Conservation (phyloP, 192 early-diverging fungal species). For the Rhizophlyctis rosea region DNA sequence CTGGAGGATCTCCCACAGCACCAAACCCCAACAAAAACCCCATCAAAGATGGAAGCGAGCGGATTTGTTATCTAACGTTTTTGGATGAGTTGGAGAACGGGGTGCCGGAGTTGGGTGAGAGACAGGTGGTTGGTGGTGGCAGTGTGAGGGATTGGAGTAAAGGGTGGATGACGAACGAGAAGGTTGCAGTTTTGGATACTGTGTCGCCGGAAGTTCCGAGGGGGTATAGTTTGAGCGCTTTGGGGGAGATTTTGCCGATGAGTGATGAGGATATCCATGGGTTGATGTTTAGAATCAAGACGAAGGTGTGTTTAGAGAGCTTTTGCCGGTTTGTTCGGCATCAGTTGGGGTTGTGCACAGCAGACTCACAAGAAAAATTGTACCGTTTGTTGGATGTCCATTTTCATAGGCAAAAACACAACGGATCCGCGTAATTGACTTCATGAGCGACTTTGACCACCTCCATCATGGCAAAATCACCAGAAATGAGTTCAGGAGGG, state of each 20-base stretch:
- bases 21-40: too few relatives aligned
- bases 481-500: conserved; percentile 44
- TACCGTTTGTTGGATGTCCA: too few relatives aligned
- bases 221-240: conserved; percentile 5
- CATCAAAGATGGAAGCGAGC: conserved; percentile 31
- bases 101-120: conserved; percentile 20
- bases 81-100: conserved; percentile 37
- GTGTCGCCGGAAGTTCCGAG: conserved; percentile 1
- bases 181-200: background rate
- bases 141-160: background rate
- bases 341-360: too few relatives aligned
- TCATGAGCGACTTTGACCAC: conserved; percentile 55
- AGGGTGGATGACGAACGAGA: background rate
- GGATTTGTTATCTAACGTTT: conserved; percentile 51
- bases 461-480: conserved; percentile 50
- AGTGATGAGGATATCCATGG: conserved; percentile 23
- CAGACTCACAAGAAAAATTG: too few relatives aligned
- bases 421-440: conserved; percentile 53
- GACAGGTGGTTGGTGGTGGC: too few relatives aligned
- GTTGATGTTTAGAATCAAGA: conserved; percentile 46
- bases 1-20: too few relatives aligned
- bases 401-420: conserved; percentile 46
- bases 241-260: conserved; percentile 1
- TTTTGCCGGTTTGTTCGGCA: too few relatives aligned
- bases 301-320: conserved; percentile 32